Conservation (phyloP, 1,284 basidiomycete genomes). For the Somion occarium region DNA sequence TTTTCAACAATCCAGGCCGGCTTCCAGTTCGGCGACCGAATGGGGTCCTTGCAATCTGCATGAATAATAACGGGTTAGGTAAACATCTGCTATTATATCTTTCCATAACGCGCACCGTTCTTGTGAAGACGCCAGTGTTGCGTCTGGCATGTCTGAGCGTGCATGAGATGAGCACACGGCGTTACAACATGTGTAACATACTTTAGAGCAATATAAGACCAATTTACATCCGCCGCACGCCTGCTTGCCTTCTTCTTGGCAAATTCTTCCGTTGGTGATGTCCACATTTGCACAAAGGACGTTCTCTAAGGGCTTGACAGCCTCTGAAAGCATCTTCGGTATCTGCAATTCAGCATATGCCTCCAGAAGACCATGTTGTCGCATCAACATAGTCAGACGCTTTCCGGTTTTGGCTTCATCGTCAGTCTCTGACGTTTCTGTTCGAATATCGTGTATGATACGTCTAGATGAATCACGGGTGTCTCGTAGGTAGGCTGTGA, state of each 20-base stretch:
- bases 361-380: background rate
- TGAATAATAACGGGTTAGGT: too few species aligned
- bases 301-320: too few species aligned
- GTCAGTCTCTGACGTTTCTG: background rate
- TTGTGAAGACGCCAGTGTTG: background rate
- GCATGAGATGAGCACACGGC: background rate
- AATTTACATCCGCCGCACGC: background rate
- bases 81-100: too few species aligned
- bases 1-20: constrained; percentile 24
- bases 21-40: constrained; percentile 23
- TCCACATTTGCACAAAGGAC: background rate
- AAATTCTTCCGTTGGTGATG: background rate
- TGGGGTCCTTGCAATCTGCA: constrained; percentile 19
- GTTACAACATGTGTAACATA: background rate
- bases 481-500: background rate
- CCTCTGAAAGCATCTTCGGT: too few species aligned
- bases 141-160: background rate
- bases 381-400: background rate
- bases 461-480: background rate
- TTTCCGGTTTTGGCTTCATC: background rate
- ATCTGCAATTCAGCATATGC: too few species aligned
- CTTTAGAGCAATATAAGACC: background rate
- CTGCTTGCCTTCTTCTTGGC: background rate
- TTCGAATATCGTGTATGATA: background rate
- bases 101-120: too few species aligned